A percentile compares a stretch with the other conserved stretches of the same genome.
phyloP scores from a whole-genome alignment of 345 rosid species.

The Passiflora organensis region DNA sequence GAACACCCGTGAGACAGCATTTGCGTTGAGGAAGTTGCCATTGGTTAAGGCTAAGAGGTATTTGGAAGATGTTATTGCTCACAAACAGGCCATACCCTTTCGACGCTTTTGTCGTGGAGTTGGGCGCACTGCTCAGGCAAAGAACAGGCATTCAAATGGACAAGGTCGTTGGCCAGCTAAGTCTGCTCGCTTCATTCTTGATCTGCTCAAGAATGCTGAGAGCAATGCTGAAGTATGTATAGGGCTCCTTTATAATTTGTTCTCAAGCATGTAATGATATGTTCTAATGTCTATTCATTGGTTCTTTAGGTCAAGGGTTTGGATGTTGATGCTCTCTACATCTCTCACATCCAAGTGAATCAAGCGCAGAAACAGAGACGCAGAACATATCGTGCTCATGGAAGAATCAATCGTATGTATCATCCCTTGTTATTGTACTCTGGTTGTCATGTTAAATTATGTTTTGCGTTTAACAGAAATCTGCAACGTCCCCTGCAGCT shows the following conservation, averaged over 20 bases:
- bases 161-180: conserved; percentile 97
- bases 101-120: conserved; percentile 89
- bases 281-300: background rate
- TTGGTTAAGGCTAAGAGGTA: conserved; percentile 91
- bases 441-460: background rate
- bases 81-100: conserved; percentile 99
- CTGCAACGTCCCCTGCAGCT: conserved; percentile 35
- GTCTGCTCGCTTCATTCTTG: conserved; percentile 82
- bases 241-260: too few relatives aligned
- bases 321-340: conserved; percentile 79
- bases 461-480: background rate
- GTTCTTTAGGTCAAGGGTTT: conserved; percentile 76
- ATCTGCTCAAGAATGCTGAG: conserved; percentile 91
- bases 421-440: background rate
- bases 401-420: conserved; percentile 88
- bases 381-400: conserved; percentile 95
- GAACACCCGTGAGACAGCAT: conserved; percentile 96
- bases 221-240: conserved; percentile 80
- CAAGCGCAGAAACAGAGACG: conserved; percentile 96
- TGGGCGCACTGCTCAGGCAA: conserved; percentile 99
- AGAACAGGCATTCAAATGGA: conserved; percentile 92
- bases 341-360: conserved; percentile 91
- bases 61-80: conserved; percentile 89
- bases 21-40: conserved; percentile 75
- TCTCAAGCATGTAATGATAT: too few relatives aligned